Evolutionary conservation across 306 rosid species (phyloP), one percentile per base, ranked within the genome.

Genomic region (Hippophae rhamnoides): DNA sequence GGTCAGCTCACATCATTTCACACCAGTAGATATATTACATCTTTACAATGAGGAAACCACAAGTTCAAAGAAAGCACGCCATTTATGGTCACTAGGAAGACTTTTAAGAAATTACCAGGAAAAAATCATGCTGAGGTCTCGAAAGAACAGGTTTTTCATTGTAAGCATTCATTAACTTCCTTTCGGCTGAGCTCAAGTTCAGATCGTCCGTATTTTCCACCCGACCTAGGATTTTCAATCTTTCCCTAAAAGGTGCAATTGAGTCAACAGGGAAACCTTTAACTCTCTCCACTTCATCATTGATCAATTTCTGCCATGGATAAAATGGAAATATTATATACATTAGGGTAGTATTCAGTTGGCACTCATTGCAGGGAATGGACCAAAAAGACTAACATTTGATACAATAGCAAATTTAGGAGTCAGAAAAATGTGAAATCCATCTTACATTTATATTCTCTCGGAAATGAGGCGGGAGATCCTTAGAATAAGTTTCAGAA

Each of bases 121-220:
- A 92, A 80, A 88, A 92, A 60, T 92, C 99, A 9, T 92, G 99
- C 48, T 92, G 99, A 49, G 99, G 99, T 8, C 99, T 96, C 9
- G 99, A 85, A 66, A 92, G 95, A 53, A 88, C 85, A 67, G 98
- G 98, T 43, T 83, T 92, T 81, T 90, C 97, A n/a, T 90, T 90
- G 84, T 83, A 92, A 40, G 96, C 89, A 68, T 74, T 88, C 88
- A 92, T 76, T 38, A 92, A 82, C 84, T 83, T 92, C 84, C 81
- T 92, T 74, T 88, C 95, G 9, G 96, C 62, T 6, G 96, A 58
- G 43, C 87, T 57, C 73, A 92, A 75, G 58, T 78, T 78, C 77
- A 92, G 96, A 75, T 77, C 84, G 72, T 92, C 96, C 71, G 78
- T 62, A 70, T 92, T 92, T 67, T 77, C 93, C 67, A 78, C 80